Base-by-base conservation (phyloP, 768 basidiomycete species). In the Phaeotremella fagi region DNA sequence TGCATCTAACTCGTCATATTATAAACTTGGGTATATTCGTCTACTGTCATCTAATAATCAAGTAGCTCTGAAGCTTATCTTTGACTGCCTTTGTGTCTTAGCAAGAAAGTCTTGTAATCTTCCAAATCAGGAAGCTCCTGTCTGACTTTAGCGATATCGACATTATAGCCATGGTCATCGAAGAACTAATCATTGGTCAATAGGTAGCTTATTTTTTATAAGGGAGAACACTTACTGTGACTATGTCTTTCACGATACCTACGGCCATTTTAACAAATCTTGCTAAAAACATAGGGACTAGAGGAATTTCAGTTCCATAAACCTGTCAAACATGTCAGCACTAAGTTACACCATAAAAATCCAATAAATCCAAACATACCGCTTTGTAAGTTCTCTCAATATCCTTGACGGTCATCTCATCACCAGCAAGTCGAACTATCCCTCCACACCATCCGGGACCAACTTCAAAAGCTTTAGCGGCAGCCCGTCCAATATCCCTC, bases 401-500 rank as follows among this genome's bases (percentile, higher is more conserved):
- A 26, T 64, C 55, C 22, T 37, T 29, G 20, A 52, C 43, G 15
- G 23, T 35, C 22, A 64, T 29, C 31, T 38, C 54, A 43, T 63
- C 61, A 2, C 58, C 57, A 20, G 61, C 61, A 11, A 63, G 50
- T 31, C 47, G 24, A 35, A 63, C 31, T 3, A 50, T 35, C 16
- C 52, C 54, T 23, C 44, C 50, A 18, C 27, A 28, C 35, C 44
- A 60, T n/a, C 25, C 20, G 4, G 20, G 46, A 18, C 54, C 50
- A 18, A 53, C 20, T 11, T 52, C 45, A 38, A 63, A 60, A 27
- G 61, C 61, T 12, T 23, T 42, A 3, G 61, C 54, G 3, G 36
- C 57, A 14, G 50, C 61, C 9, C 18, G 36, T 7, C 61, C 61
- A 24, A 63, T 63, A 48, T 63, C 61, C 31, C 45, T 35, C 14